Evolutionary conservation across 371 early-diverging fungal species (phyloP).

Genomic region (Thermomucor indicae-seudaticae): DNA sequence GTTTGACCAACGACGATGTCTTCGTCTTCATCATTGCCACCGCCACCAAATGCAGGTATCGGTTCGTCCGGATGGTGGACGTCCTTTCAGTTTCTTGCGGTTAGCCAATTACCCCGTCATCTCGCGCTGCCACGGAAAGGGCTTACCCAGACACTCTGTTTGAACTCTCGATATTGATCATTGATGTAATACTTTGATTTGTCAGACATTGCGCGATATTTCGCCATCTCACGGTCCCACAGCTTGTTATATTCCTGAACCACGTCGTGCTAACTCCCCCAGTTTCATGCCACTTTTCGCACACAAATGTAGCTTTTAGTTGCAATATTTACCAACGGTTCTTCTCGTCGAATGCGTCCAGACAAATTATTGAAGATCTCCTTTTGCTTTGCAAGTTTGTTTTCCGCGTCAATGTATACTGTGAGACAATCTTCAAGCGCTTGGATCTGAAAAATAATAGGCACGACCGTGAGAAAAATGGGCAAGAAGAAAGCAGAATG

Average conservation of each 20-base stretch:
- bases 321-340: neutral
- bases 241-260: neutral
- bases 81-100: constrained; percentile 13
- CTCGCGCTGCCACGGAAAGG: neutral
- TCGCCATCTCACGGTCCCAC: neutral
- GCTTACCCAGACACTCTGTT: constrained; percentile 11
- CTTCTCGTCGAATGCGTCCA: neutral
- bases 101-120: neutral
- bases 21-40: constrained; percentile 15
- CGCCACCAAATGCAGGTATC: constrained; percentile 21
- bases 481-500: neutral
- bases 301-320: neutral
- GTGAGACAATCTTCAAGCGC: constrained; percentile 2
- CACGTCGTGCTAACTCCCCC: constrained; percentile 3
- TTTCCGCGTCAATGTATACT: constrained; percentile 11
- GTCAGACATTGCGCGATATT: neutral
- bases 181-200: constrained; percentile 2
- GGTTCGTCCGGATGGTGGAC: constrained; percentile 30
- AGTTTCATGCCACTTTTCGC: neutral
- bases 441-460: neutral
- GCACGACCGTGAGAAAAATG: neutral
- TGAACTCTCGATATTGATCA: constrained; percentile 5
- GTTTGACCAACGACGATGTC: constrained; percentile 33
- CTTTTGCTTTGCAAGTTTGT: constrained; percentile 6
- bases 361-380: constrained; percentile 1